A percentile compares a stretch with the other conserved stretches of the same genome.
These are phyloP conservation scores for Kazachstania martiniae DNA, from an alignment of 805 yeast species.

Conservation along the genomic window DNA sequence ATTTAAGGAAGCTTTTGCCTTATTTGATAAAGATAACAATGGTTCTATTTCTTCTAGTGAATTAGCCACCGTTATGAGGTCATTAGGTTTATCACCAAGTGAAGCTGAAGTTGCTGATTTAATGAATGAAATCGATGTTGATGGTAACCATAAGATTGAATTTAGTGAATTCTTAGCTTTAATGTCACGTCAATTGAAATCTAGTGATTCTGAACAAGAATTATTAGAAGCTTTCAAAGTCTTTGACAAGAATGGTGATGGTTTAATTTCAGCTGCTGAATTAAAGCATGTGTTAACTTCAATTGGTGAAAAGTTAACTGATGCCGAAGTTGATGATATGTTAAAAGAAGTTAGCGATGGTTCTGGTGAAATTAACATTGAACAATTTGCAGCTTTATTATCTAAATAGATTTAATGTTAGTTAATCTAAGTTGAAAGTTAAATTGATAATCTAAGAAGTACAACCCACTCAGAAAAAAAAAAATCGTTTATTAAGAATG, in stretches of 20 bases:
- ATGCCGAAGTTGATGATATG: constrained; percentile 96
- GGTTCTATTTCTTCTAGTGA: constrained; percentile 94
- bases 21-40: constrained; percentile 93
- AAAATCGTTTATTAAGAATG: too few relatives aligned
- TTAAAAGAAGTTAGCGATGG: constrained; percentile 90
- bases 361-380: constrained; percentile 94
- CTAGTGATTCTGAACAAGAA: constrained; percentile 95
- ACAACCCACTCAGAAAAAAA: too few relatives aligned
- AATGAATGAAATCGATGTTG: constrained; percentile 94
- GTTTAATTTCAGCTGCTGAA: constrained; percentile 93
- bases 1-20: constrained; percentile 94
- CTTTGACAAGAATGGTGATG: constrained; percentile 93
- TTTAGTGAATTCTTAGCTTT: constrained; percentile 74
- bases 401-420: too few relatives aligned
- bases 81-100: constrained; percentile 95
- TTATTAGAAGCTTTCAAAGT: constrained; percentile 96
- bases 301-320: constrained; percentile 93
- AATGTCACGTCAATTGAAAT: constrained; percentile 91
- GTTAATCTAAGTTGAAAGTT: too few relatives aligned
- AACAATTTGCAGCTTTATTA: constrained; percentile 87
- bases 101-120: constrained; percentile 93
- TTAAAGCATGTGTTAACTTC: constrained; percentile 93
- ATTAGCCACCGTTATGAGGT: constrained; percentile 96
- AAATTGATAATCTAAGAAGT: too few relatives aligned
- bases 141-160: constrained; percentile 84